Evolutionary conservation across 2,329 filamentous ascomycete genomes (phyloP), one percentile per base, ranked within the genome.

Genomic region (Stagonosporopsis rhizophila): DNA sequence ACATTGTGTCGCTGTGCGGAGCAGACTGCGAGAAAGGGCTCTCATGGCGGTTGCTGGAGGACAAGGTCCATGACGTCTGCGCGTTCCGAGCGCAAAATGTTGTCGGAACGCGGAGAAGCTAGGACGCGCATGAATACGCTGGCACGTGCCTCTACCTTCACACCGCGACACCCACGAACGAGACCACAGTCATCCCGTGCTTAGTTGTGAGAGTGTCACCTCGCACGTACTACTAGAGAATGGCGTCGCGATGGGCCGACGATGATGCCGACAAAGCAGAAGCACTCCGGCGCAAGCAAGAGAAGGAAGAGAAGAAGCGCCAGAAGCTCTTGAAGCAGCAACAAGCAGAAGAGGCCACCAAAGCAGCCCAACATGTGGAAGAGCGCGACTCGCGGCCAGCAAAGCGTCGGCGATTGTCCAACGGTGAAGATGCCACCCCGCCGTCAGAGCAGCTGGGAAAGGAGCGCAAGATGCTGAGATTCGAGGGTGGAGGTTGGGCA

Each of bases 271-370:
- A 97, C 73, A 86, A 87, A 20, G 90, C 86, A 39, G 82, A 89
- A 38, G 88, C 91, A 57, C 87, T 87, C 19, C 86, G 87, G 70
- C 83, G 87, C 52, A 94, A 89, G 77, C 85, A 82, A 60, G 91
- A 95, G 73, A 97, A 94, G 78, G 92, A 96, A 77, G 89, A 92
- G 69, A 96, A 95, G 82, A 92, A 90, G 77, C 88, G 90, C 45
- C 80, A 87, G 46, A 97, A 95, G 76, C 89, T 87, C 25, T 89
- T 93, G 72, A 96, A 92, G 76, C 89, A 90, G 64, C 87, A 87
- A 55, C 85, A 85, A 69, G 82, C 85, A 32, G 87, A 90, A 61
- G 84, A 81, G 49, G 76, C 66, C 35, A 60, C 63, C 19, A 56
- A 53, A 25, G 74, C 77, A 53, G 59, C 58, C 60, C 61, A 68